These are phyloP conservation scores for Gossypium ekmanianum DNA, from an alignment of 345 rosid genomes.

Conservation along the genomic window DNA sequence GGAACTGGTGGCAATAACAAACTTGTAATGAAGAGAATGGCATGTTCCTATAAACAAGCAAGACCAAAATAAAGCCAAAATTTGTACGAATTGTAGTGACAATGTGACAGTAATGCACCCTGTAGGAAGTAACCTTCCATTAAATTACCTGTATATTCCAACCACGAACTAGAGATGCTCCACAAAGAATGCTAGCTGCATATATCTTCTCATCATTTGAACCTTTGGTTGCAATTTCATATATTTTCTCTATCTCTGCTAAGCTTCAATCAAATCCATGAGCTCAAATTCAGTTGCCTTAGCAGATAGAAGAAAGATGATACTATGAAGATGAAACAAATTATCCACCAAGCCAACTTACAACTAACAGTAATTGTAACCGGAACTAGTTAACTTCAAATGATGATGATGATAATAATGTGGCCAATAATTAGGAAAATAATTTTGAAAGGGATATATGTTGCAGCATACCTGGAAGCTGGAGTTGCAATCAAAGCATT, in stretches of 20 bases:
- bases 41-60: slow-evolving; percentile 70
- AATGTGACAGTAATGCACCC: background rate
- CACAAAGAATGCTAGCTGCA: slow-evolving; percentile 88
- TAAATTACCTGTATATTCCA: slow-evolving; percentile 84
- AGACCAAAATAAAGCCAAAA: slow-evolving; percentile 14
- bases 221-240: slow-evolving; percentile 80
- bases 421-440: background rate
- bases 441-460: background rate
- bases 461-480: slow-evolving; percentile 72
- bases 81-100: background rate
- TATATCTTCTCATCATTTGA: slow-evolving; percentile 87
- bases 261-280: slow-evolving; percentile 94
- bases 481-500: slow-evolving; percentile 74
- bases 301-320: slow-evolving; percentile 12
- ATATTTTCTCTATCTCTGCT: slow-evolving; percentile 86
- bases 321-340: background rate
- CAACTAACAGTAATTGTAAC: background rate
- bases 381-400: background rate
- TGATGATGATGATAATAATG: background rate
- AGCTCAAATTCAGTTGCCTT: slow-evolving; percentile 67
- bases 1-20: slow-evolving; percentile 77
- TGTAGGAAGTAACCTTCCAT: slow-evolving; percentile 2
- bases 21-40: slow-evolving; percentile 58
- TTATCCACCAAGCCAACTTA: background rate
- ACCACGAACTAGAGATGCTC: slow-evolving; percentile 93